A percentile compares a stretch with the other conserved stretches of the same genome.
phyloP scores from a whole-genome alignment of 116 monocot species.

The Posidonia oceanica region DNA sequence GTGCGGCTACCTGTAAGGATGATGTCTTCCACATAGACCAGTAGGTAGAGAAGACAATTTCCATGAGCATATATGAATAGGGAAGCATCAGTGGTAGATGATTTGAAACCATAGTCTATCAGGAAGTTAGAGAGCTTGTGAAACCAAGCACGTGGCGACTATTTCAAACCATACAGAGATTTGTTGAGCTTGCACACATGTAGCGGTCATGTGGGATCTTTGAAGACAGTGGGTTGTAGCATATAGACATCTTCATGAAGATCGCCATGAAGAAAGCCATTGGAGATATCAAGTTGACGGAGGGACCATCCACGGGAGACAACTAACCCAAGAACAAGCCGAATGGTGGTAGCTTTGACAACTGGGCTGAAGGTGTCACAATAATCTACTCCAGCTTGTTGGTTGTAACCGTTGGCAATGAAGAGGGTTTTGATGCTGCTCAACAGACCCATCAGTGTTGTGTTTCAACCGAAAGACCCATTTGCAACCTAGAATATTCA shows the following conservation, averaged over 20 bases:
- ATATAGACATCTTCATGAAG: not conserved
- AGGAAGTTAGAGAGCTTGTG: not conserved
- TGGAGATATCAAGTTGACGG: not conserved
- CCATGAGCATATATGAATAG: too few relatives aligned
- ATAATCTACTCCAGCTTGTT: not conserved
- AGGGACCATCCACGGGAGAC: not conserved
- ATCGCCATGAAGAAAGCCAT: not conserved
- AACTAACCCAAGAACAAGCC: not conserved
- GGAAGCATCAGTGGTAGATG: not conserved
- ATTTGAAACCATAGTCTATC: not conserved
- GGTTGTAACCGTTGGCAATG: not conserved
- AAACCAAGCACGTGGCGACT: too few relatives aligned
- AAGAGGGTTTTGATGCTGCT: too few relatives aligned
- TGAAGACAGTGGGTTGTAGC: not conserved
- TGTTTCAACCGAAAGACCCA: not conserved
- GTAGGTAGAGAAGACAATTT: too few relatives aligned
- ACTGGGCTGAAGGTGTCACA: not conserved
- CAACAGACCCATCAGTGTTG: not conserved
- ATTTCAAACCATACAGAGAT: too few relatives aligned
- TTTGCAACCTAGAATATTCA: too few relatives aligned
- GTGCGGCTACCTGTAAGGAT: too few relatives aligned
- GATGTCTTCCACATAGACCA: too few relatives aligned
- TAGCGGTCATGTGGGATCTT: too few relatives aligned
- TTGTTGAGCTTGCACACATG: too few relatives aligned
- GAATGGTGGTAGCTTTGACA: not conserved